Conservation (phyloP, 495 filamentous ascomycete species). For the Aspergillus wentii region DNA sequence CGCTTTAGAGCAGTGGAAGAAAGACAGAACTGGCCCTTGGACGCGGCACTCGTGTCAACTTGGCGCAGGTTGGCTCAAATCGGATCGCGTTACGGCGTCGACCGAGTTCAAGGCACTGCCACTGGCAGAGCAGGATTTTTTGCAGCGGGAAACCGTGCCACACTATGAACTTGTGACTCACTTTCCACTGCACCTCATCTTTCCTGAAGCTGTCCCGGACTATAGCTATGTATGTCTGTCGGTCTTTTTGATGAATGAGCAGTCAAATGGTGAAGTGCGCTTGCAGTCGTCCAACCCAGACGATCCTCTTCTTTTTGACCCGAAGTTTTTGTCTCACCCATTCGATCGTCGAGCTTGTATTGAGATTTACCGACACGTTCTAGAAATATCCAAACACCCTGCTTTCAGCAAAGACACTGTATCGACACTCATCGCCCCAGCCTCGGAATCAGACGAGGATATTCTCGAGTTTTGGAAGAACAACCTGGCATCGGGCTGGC, state of each 20-base stretch:
- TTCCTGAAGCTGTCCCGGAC: slow-evolving; percentile 20
- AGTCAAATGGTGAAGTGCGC: slow-evolving; percentile 44
- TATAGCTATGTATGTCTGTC: slow-evolving; percentile 25
- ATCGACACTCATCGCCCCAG: slow-evolving; percentile 33
- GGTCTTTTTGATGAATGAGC: slow-evolving; percentile 33
- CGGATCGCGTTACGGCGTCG: slow-evolving; percentile 26
- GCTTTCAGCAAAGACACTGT: slow-evolving; percentile 43
- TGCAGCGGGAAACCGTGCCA: slow-evolving; percentile 41
- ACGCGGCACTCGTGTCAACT: slow-evolving; percentile 31
- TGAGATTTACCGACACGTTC: slow-evolving; percentile 44
- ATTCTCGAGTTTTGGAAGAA: slow-evolving; percentile 44
- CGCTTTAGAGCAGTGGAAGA: slow-evolving; percentile 43
- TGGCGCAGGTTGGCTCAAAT: slow-evolving; percentile 51
- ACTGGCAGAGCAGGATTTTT: slow-evolving; percentile 25
- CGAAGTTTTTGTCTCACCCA: slow-evolving; percentile 48
- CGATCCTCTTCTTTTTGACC: slow-evolving; percentile 53
- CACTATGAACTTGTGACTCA: slow-evolving; percentile 39
- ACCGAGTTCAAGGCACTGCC: slow-evolving; percentile 44
- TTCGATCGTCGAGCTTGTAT: slow-evolving; percentile 53
- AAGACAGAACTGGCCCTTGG: slow-evolving; percentile 43
- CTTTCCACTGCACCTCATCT: slow-evolving; percentile 22
- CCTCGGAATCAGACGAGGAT: slow-evolving; percentile 51
- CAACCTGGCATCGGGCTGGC: slow-evolving; percentile 35
- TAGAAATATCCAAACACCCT: slow-evolving; percentile 39
- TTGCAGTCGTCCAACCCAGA: slow-evolving; percentile 51